Percentiles rank a stretch among this genome's conserved stretches.
These are phyloP conservation scores for Rhododendron simsii DNA, from an alignment of 148 eudicot species.

Conservation along the genomic window DNA sequence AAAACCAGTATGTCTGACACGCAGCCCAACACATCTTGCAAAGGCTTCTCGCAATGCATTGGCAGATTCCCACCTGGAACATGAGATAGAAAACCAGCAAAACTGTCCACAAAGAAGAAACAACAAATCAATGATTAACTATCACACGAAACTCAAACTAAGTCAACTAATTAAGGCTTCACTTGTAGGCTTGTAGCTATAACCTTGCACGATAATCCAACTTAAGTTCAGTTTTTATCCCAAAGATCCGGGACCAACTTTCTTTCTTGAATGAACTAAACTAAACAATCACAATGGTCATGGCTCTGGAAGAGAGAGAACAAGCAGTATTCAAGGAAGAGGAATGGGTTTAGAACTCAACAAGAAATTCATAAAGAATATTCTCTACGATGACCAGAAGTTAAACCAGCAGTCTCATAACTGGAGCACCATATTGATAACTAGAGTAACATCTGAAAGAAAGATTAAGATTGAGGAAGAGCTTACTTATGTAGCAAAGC, in stretches of 20 bases:
- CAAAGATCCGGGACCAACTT: background rate
- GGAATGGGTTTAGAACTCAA: background rate
- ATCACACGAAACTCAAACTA: background rate
- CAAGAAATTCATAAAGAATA: background rate
- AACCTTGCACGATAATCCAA: background rate
- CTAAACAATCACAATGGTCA: background rate
- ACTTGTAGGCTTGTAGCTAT: background rate
- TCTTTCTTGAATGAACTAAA: background rate
- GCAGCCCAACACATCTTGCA: conserved; percentile 46
- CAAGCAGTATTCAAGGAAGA: background rate
- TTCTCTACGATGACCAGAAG: background rate
- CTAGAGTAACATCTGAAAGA: background rate
- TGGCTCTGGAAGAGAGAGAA: background rate
- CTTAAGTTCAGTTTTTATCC: background rate
- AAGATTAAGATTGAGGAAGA: background rate
- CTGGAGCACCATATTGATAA: background rate
- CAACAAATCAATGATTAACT: background rate
- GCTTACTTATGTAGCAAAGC: conserved; percentile 39
- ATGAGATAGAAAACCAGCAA: conserved; percentile 32
- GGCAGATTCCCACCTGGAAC: conserved; percentile 43
- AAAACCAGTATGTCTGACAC: conserved; percentile 35
- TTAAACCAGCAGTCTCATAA: background rate
- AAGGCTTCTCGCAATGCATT: conserved; percentile 31
- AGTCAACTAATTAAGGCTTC: background rate
- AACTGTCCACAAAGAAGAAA: conserved; percentile 17